Base-by-base conservation (phyloP, 371 early-diverging fungal genomes). In the Dichotomocladium elegans region DNA sequence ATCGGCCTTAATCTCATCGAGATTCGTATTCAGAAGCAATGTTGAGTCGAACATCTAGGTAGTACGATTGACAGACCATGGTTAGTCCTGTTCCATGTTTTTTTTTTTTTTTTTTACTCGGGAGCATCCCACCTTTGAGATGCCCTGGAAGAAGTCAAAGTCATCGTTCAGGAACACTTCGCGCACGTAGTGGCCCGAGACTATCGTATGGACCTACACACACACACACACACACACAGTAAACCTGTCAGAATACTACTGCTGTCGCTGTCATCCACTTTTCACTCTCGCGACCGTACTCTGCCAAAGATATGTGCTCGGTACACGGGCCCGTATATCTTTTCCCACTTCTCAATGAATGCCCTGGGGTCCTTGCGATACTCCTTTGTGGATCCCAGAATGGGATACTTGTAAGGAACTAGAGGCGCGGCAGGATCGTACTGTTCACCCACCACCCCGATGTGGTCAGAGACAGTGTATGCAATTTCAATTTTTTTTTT, bases 111-210 rank as follows among this genome's bases (percentile, higher is more conserved):
- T n/a, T n/a, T n/a, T n/a, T n/a, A n/a, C n/a, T n/a, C n/a, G n/a
- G 26, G 25, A 40, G n/a, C 6, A 40, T 37, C 45, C 8, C 45
- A 57, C 57, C 17, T 29, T 34, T 26, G 26, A 24, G 2, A 45
- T 48, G 30, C 54, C 60, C 14, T 29, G 7, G 15, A 44, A 37
- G 22, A 59, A 59, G 35, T 53, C 45, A 37, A 59, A 59, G 19
- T 53, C 33, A 25, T 53, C 30, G 49, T 59, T 59, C 44, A 59
- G 24, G 30, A 59, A 59, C 10, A 59, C 43, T 17, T 59, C 54
- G 21, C 60, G 60, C 15, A 53, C 60, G 28, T 59, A 48, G n/a
- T 26, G 24, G 3, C 50, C 60, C 10, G 60, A 49, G 9, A 59
- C 54, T n/a, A 59, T 44, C 5, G 54, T 59, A 22, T 47, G 17